These are phyloP conservation scores for Ilyonectria sp. DNA, from an alignment of 2,329 filamentous ascomycete genomes.

Conservation along the genomic window DNA sequence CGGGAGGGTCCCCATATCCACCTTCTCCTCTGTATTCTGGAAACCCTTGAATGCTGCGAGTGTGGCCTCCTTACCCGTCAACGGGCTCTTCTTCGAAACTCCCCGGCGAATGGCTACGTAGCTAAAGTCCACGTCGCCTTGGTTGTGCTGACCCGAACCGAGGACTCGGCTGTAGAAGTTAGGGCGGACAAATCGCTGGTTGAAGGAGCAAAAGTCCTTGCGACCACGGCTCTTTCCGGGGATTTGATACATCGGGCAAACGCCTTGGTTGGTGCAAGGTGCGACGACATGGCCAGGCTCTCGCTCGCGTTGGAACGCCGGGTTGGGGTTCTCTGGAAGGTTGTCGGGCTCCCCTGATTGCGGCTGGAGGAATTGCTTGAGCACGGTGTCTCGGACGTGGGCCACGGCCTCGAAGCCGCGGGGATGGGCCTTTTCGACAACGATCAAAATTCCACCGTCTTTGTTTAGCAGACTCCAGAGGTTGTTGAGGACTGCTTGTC, in stretches of 20 bases:
- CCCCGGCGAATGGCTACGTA: slow-evolving; percentile 91
- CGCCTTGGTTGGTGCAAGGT: slow-evolving; percentile 89
- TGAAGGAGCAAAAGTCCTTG: slow-evolving; percentile 93
- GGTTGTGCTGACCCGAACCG: slow-evolving; percentile 78
- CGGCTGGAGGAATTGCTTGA: slow-evolving; percentile 79
- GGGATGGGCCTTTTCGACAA: slow-evolving; percentile 92
- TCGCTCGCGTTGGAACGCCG: slow-evolving; percentile 59
- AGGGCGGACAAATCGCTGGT: slow-evolving; percentile 89
- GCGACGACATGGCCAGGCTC: slow-evolving; percentile 77
- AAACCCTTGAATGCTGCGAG: slow-evolving; percentile 81
- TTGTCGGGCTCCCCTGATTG: slow-evolving; percentile 56
- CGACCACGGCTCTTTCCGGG: slow-evolving; percentile 80
- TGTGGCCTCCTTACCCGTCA: slow-evolving; percentile 70
- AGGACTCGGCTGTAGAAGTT: slow-evolving; percentile 85
- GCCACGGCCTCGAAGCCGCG: slow-evolving; percentile 94
- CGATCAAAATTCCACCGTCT: slow-evolving; percentile 86
- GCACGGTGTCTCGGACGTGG: slow-evolving; percentile 83
- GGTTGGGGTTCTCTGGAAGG: slow-evolving; percentile 57
- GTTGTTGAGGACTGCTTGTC: slow-evolving; percentile 86
- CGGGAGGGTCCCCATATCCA: slow-evolving; percentile 79
- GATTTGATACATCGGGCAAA: slow-evolving; percentile 89
- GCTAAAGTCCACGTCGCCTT: slow-evolving; percentile 92
- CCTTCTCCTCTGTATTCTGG: slow-evolving; percentile 63
- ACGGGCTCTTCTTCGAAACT: slow-evolving; percentile 53
- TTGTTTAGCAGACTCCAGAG: slow-evolving; percentile 90